Percentiles rank a stretch among this genome's conserved stretches.
These are phyloP conservation scores for Beauveria brongniartii DNA, from an alignment of 2,329 filamentous ascomycete species.

Conservation along the genomic window DNA sequence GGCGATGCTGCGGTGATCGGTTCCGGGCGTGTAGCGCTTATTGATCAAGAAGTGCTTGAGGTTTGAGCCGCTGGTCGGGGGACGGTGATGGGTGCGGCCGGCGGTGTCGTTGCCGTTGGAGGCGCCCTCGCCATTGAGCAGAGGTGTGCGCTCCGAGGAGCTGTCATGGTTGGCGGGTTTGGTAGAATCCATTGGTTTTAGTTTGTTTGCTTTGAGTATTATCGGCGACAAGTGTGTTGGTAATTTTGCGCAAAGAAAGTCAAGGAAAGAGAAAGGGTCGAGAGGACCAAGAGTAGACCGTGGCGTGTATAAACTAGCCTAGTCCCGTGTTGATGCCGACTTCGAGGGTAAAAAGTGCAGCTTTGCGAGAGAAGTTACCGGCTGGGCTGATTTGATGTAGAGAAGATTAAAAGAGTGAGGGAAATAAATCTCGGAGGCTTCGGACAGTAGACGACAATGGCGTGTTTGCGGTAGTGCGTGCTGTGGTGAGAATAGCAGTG, in stretches of 20 bases:
- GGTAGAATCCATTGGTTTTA: constrained; percentile 25
- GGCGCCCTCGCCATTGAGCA: constrained; percentile 29
- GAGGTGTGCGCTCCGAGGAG: constrained; percentile 33
- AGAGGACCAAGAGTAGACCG: background rate
- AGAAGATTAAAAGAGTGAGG: background rate
- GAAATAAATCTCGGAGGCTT: background rate
- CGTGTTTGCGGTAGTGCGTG: background rate
- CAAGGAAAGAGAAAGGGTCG: background rate
- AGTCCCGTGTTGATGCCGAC: background rate
- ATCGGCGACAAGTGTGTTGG: background rate
- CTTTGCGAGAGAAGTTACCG: background rate
- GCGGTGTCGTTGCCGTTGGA: background rate
- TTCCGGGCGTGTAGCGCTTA: constrained; percentile 41
- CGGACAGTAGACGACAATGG: background rate
- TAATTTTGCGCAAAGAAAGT: too few species aligned
- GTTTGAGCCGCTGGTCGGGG: constrained; percentile 10
- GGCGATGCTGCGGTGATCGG: constrained; percentile 37
- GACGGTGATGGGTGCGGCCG: background rate
- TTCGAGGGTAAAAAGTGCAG: background rate
- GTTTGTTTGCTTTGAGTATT: background rate
- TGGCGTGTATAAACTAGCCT: background rate
- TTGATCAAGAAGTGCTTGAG: constrained; percentile 40
- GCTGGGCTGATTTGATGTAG: background rate
- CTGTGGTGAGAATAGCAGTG: background rate
- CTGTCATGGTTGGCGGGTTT: constrained; percentile 17